Base-by-base conservation (phyloP, 495 filamentous ascomycete species). In the Neurospora sp. region DNA sequence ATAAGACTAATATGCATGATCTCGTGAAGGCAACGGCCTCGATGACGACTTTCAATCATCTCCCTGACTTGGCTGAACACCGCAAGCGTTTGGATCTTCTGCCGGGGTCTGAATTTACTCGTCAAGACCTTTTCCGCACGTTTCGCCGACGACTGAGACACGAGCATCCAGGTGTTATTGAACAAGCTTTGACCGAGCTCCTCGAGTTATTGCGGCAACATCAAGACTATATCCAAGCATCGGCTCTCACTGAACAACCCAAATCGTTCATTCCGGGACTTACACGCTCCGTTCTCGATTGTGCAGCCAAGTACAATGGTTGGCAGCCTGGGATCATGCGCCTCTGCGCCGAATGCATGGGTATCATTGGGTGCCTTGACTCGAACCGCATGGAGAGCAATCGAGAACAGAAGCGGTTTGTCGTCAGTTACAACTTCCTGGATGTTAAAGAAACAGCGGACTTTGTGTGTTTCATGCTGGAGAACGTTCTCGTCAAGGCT, bases 311-410 rank as follows among this genome's bases (percentile, higher is more conserved):
- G 74, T 95, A 93, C 79, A 92, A 89, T 72, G 88, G 89, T 69
- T 88, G 85, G 38, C 87, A 91, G 59, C 77, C 85, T 14, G 85
- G 87, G 31, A 92, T 97, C 48, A 85, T 90, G 70, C 82, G 87
- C n/a, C 84, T 96, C 37, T 92, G 91, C 69, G 90, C 92, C 22
- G 88, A 89, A 76, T 94, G 93, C 73, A 81, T 98, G 38, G 96
- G 96, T 11, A 85, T 96, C 46, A 89, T 98, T 68, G 96, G 96
- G 22, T 97, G 93, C 76, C 82, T 98, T 31, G 96, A 98, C 82
- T 91, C 96, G 14, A 97, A 97, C 77, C 88, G 92, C 70, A 88
- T 98, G 18, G 96, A 99, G 74, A 87, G 90, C 4, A 85, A 90
- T 41, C 89, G 93, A 59, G 90, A 91, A 73, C 91, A 92, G 75